Conservation (phyloP, 805 yeast species). For the Saccharomycopsis malanga region DNA sequence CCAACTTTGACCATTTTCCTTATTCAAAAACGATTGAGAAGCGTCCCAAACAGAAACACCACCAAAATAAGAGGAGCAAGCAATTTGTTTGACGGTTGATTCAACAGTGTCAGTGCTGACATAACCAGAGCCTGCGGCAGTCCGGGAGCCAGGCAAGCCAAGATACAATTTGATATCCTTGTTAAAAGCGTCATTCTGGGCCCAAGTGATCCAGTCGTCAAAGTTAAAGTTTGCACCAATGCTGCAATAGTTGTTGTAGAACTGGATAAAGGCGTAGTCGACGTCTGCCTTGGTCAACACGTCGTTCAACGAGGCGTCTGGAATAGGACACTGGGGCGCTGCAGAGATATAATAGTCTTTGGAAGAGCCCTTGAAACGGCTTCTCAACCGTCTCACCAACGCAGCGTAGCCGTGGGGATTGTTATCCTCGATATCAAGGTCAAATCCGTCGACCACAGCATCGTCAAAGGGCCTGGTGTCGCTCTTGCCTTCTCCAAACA, state of each 20-base stretch:
- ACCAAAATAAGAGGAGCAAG: constrained; percentile 45
- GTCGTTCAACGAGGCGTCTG: constrained; percentile 49
- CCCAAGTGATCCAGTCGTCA: constrained; percentile 44
- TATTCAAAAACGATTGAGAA: constrained; percentile 49
- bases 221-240: constrained; percentile 41
- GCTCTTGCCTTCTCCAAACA: constrained; percentile 39
- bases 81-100: constrained; percentile 26
- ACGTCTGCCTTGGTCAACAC: constrained; percentile 45
- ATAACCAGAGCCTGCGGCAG: constrained; percentile 55
- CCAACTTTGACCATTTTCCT: constrained; percentile 19
- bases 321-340: constrained; percentile 75
- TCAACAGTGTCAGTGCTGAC: constrained; percentile 36
- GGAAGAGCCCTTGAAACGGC: constrained; percentile 35
- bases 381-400: constrained; percentile 44
- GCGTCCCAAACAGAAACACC: constrained; percentile 94
- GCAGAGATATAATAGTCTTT: constrained; percentile 59
- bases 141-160: constrained; percentile 52
- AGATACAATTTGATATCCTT: constrained; percentile 46
- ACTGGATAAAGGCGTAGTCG: constrained; percentile 67
- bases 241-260: constrained; percentile 63
- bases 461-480: constrained; percentile 43
- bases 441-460: constrained; percentile 83
- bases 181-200: constrained; percentile 39
- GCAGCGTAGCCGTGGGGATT: constrained; percentile 60
- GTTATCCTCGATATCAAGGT: constrained; percentile 77